These are phyloP conservation scores for Thelephora terrestris DNA, from an alignment of 1,284 basidiomycete species.

Conservation along the genomic window DNA sequence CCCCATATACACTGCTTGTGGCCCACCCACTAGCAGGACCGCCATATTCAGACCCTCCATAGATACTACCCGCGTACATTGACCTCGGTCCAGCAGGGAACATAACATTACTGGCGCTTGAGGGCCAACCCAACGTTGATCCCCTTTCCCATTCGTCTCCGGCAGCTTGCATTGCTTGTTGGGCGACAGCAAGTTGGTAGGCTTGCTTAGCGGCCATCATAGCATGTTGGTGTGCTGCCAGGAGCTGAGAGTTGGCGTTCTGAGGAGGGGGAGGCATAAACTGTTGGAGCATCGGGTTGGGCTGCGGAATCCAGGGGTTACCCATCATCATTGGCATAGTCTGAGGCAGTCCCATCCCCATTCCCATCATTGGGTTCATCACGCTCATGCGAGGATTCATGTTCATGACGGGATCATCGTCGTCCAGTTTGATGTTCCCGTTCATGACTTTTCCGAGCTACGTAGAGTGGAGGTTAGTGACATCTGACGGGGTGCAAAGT, in stretches of 20 bases:
- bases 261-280: conserved; percentile 37
- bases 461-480: neutral
- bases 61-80: conserved; percentile 42
- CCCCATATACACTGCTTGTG: conserved; percentile 58
- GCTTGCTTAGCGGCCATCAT: conserved; percentile 77
- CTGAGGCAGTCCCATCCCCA: conserved; percentile 8
- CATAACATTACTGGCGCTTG: conserved; percentile 30
- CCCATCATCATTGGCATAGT: conserved; percentile 21
- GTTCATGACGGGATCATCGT: conserved; percentile 37
- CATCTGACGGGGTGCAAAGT: neutral
- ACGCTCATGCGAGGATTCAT: conserved; percentile 29
- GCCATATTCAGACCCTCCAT: conserved; percentile 45
- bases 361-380: conserved; percentile 41
- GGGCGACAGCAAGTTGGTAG: conserved; percentile 76
- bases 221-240: conserved; percentile 71
- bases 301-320: neutral
- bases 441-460: conserved; percentile 76
- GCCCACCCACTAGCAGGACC: conserved; percentile 39
- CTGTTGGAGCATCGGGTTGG: conserved; percentile 22
- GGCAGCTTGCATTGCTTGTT: conserved; percentile 74
- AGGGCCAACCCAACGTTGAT: conserved; percentile 23
- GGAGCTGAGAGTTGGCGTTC: conserved; percentile 39
- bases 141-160: conserved; percentile 80
- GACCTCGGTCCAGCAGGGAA: conserved; percentile 42
- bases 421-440: conserved; percentile 51